These are phyloP conservation scores for Coffea eugenioides DNA, from an alignment of 257 asterid species.

Conservation along the genomic window DNA sequence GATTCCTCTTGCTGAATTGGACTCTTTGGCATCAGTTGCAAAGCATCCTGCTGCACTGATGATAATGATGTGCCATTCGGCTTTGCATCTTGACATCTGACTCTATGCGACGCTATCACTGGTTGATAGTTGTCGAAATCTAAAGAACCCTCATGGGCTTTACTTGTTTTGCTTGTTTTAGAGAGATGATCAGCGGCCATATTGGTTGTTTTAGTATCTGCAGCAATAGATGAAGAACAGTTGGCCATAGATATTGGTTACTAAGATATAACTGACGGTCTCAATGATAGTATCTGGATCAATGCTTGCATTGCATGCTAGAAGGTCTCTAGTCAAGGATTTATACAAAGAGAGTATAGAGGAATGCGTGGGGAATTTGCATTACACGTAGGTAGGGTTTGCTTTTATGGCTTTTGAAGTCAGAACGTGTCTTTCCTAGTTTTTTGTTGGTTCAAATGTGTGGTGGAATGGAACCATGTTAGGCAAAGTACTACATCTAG, in stretches of 20 bases:
- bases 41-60: too few relatives aligned
- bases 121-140: not conserved
- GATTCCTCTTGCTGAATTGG: slow-evolving; percentile 6
- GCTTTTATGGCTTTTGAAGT: slow-evolving; percentile 34
- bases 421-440: slow-evolving; percentile 30
- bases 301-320: not conserved
- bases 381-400: slow-evolving; percentile 18
- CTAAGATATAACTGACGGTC: too few relatives aligned
- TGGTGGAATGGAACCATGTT: slow-evolving; percentile 13
- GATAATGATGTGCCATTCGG: not conserved
- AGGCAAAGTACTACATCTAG: not conserved
- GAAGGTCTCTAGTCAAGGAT: not conserved
- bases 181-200: not conserved
- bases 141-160: not conserved
- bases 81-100: not conserved
- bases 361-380: slow-evolving; percentile 22
- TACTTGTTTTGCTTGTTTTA: not conserved
- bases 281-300: too few relatives aligned
- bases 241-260: not conserved
- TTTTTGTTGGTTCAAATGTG: slow-evolving; percentile 1
- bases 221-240: not conserved
- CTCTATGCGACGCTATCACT: not conserved
- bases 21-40: not conserved
- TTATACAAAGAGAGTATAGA: not conserved
- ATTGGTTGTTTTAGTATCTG: not conserved